Conservation (phyloP, 2,329 filamentous ascomycete genomes). For the Scedosporium dehoogii region DNA sequence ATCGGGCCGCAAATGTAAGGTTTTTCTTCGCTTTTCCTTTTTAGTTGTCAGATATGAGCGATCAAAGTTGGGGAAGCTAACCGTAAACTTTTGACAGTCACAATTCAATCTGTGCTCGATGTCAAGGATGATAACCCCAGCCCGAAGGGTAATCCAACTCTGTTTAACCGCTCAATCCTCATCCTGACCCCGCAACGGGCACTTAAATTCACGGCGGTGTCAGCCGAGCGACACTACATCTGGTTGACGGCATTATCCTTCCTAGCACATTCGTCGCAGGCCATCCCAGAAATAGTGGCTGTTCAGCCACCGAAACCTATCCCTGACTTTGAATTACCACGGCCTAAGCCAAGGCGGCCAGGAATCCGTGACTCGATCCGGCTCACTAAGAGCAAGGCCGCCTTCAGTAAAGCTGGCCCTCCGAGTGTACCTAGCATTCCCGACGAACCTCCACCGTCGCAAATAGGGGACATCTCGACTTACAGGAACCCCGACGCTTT, state of each 20-base stretch:
- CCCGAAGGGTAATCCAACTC: constrained; percentile 55
- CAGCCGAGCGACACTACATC: constrained; percentile 78
- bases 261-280: constrained; percentile 79
- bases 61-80: not conserved
- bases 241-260: constrained; percentile 95
- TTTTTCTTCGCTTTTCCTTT: not conserved
- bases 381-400: constrained; percentile 60
- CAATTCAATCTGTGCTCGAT: constrained; percentile 91
- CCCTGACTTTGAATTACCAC: constrained; percentile 41
- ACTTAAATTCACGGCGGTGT: constrained; percentile 84
- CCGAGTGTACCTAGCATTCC: constrained; percentile 45
- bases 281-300: constrained; percentile 62
- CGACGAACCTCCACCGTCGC: constrained; percentile 32
- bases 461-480: constrained; percentile 24
- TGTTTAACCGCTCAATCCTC: constrained; percentile 89
- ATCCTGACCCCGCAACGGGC: constrained; percentile 90
- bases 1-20: constrained; percentile 86
- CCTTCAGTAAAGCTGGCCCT: constrained; percentile 27
- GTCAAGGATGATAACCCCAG: constrained; percentile 88
- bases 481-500: constrained; percentile 31
- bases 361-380: constrained; percentile 82
- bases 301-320: constrained; percentile 40
- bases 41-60: no score
- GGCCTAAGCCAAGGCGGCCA: constrained; percentile 35
- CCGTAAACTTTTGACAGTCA: constrained; percentile 45